A percentile compares a stretch with the other conserved stretches of the same genome.
Conservation (phyloP, 257 asterid species). For the Solanum bulbocastanum region DNA sequence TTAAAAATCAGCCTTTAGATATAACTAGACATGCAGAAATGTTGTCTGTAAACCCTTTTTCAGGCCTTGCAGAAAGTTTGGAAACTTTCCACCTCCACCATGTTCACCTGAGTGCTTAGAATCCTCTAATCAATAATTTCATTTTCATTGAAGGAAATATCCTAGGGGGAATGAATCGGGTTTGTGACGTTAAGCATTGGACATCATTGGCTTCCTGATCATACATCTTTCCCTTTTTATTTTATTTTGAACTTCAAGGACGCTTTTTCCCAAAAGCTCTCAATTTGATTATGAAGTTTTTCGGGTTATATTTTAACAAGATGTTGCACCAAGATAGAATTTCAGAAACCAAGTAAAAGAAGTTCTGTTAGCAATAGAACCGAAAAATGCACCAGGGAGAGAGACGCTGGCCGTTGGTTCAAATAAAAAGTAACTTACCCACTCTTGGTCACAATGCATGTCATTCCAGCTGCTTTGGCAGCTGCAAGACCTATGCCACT, state of each 20-base stretch:
- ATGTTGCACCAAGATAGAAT: neutral
- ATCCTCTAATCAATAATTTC: neutral
- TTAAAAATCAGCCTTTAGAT: neutral
- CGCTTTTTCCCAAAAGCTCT: neutral
- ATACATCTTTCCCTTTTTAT: neutral
- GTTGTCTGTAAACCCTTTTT: neutral
- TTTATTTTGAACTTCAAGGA: neutral
- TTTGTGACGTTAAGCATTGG: neutral
- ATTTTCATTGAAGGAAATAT: neutral
- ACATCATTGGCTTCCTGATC: neutral
- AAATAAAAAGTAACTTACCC: constrained; percentile 43
- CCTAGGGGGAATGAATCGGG: neutral
- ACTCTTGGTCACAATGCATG: constrained; percentile 82
- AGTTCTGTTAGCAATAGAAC: neutral
- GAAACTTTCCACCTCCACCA: neutral
- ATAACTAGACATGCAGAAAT: neutral
- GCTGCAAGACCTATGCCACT: constrained; percentile 96
- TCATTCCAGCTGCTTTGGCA: constrained; percentile 97
- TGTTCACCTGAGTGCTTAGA: neutral
- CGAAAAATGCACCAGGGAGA: neutral
- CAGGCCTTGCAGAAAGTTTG: neutral
- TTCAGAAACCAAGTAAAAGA: neutral
- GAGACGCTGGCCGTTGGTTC: neutral
- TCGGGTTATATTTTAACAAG: neutral
- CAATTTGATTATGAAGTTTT: neutral